Evolutionary conservation across 768 basidiomycete species (phyloP).

Genomic region (Lentinula sp.): DNA sequence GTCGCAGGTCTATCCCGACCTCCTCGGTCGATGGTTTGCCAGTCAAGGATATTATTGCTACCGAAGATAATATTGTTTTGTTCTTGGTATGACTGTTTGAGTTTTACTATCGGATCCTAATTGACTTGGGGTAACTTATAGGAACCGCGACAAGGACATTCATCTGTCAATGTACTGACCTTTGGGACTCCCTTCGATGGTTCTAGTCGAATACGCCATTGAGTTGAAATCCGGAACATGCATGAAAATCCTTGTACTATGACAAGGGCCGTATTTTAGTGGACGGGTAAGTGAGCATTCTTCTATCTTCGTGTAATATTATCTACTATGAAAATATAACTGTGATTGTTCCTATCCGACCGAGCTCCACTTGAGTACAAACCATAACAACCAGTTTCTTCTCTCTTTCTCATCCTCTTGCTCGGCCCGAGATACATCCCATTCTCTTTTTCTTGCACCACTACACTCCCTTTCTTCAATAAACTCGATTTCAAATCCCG

Average conservation of each 20-base stretch:
- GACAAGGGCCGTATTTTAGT: background rate
- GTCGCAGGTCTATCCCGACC: conserved; percentile 33
- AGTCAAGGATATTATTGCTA: conserved; percentile 46
- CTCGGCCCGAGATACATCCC: conserved; percentile 46
- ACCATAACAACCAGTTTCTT: conserved; percentile 69
- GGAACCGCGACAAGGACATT: conserved; percentile 31
- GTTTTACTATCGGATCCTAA: background rate
- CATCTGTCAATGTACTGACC: conserved; percentile 40
- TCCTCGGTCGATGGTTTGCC: conserved; percentile 37
- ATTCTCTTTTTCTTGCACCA: conserved; percentile 32
- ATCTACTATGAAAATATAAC: background rate
- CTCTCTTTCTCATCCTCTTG: conserved; percentile 62
- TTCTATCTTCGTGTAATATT: background rate
- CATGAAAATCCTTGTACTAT: too few relatives aligned
- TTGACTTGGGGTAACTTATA: conserved; percentile 11
- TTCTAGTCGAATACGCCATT: background rate
- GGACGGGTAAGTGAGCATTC: background rate
- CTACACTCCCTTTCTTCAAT: conserved; percentile 42
- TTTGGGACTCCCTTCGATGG: conserved; percentile 28
- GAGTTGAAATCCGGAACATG: background rate
- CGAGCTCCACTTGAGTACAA: conserved; percentile 43
- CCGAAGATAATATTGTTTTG: conserved; percentile 56
- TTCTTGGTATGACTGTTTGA: conserved; percentile 36
- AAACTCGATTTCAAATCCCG: conserved; percentile 40
- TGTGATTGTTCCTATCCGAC: background rate